Conservation (phyloP, 2,329 filamentous ascomycete species). For the Fusarium aywerte region DNA sequence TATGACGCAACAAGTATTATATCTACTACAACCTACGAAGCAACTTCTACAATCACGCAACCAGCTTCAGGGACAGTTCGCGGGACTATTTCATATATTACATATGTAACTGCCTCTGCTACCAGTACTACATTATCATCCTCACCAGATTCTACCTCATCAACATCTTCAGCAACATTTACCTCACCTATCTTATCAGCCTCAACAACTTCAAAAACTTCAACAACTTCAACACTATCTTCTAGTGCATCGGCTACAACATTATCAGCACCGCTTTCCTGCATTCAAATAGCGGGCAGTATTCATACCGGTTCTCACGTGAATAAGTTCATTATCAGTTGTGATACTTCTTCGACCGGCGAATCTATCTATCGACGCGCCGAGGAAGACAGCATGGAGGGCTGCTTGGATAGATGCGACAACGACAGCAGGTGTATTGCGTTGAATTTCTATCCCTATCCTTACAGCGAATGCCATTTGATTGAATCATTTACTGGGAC, state of each 20-base stretch:
- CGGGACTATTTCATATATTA: not conserved
- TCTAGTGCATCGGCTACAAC: too few relatives aligned
- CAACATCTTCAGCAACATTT: not conserved
- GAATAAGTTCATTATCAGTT: not conserved
- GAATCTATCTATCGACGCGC: not conserved
- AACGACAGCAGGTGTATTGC: not conserved
- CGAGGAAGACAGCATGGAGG: not conserved
- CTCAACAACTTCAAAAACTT: not conserved
- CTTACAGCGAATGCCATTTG: not conserved
- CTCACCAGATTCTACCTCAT: not conserved
- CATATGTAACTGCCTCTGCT: not conserved
- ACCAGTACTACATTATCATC: not conserved
- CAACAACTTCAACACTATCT: not conserved
- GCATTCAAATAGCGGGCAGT: not conserved
- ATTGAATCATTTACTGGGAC: not conserved
- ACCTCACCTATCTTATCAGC: not conserved
- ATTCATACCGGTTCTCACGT: not conserved
- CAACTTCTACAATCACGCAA: not conserved
- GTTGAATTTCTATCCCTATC: not conserved
- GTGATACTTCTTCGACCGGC: not conserved
- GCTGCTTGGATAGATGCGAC: not conserved
- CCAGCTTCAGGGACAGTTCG: not conserved
- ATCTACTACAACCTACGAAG: not conserved
- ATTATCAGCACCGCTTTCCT: rapidly evolving
- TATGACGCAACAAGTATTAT: not conserved